Base-by-base conservation (phyloP, 768 basidiomycete genomes). In the Antrodiella citrinella region DNA sequence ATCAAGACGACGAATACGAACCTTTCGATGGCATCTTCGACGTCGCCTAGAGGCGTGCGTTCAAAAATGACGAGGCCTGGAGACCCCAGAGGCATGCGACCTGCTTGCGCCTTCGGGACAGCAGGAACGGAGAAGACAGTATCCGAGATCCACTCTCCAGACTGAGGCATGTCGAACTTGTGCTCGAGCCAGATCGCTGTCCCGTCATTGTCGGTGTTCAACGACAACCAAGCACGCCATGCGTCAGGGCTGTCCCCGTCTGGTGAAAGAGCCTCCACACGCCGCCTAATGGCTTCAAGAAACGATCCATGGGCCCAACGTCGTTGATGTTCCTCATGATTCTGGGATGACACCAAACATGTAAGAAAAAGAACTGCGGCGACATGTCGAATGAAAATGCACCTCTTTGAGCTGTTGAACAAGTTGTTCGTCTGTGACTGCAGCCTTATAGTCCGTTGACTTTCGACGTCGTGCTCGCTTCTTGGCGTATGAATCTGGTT, bases 161-260 rank as follows among this genome's bases (percentile, higher is more conserved):
- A 82, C 4, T 68, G 62, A 0, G 83, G 82, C 11, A 87, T 72
- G 54, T 82, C 73, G 52, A 90, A 88, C 64, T 91, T 91, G 55
- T 73, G 72, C 58, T 88, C 81, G 39, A 89, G 57, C 87, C 87
- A 90, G 35, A 88, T 86, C 2, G 86, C 85, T 5, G 86, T 89
- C 18, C 77, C 78, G 57, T 88, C 85, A 56, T 73, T 80, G 51
- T 81, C 81, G 11, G 79, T 77, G 59, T 89, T 88, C 57, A 79
- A 70, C 2, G 86, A 86, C n/a, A 90, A 60, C 87, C 86, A 89
- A 35, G 80, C 64, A 21, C 73, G 71, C 82, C 84, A 88, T 4
- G 76, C 66, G 50, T 68, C 62, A 3, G 60, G 63, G 25, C 52
- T 47, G 40, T 26, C 58, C 48, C 15, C 51, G 20, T 52, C 55